Evolutionary conservation across 306 rosid genomes (phyloP).

Genomic region (Parietaria judaica): DNA sequence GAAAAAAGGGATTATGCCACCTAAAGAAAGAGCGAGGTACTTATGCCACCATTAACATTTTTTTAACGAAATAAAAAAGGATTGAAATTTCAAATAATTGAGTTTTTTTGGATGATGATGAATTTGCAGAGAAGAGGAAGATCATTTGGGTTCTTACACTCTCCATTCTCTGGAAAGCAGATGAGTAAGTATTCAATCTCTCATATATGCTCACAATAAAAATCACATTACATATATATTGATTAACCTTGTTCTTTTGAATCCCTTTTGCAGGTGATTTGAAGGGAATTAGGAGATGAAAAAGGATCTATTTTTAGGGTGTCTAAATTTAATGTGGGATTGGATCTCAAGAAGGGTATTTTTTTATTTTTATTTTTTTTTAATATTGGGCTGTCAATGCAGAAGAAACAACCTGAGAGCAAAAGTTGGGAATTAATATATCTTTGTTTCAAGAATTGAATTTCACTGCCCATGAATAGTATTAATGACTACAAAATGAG

Average conservation of each 20-base stretch:
- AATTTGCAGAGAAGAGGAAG: slow-evolving; percentile 57
- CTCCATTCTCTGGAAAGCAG: slow-evolving; percentile 48
- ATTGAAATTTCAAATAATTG: neutral
- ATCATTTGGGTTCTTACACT: slow-evolving; percentile 45
- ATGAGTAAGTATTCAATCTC: slow-evolving; percentile 2
- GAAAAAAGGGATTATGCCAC: too few species aligned
- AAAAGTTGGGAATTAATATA: slow-evolving; percentile 30
- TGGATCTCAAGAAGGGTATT: slow-evolving; percentile 12
- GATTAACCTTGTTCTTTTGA: neutral
- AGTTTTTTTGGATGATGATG: neutral
- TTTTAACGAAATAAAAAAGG: too few species aligned
- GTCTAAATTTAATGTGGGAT: slow-evolving; percentile 30
- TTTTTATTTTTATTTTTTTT: neutral
- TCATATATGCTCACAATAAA: neutral
- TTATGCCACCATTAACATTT: too few species aligned
- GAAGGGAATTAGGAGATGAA: slow-evolving; percentile 38
- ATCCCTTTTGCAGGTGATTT: slow-evolving; percentile 53
- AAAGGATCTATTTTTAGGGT: slow-evolving; percentile 26
- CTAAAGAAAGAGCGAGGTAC: too few species aligned
- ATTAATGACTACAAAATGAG: slow-evolving; percentile 28
- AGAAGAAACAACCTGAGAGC: slow-evolving; percentile 47
- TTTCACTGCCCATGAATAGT: slow-evolving; percentile 40
- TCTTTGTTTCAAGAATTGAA: slow-evolving; percentile 24
- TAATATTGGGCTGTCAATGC: slow-evolving; percentile 32
- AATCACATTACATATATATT: neutral